phyloP scores from a whole-genome alignment of 2,329 filamentous ascomycete species.

The Pseudogymnoascus sp. region DNA sequence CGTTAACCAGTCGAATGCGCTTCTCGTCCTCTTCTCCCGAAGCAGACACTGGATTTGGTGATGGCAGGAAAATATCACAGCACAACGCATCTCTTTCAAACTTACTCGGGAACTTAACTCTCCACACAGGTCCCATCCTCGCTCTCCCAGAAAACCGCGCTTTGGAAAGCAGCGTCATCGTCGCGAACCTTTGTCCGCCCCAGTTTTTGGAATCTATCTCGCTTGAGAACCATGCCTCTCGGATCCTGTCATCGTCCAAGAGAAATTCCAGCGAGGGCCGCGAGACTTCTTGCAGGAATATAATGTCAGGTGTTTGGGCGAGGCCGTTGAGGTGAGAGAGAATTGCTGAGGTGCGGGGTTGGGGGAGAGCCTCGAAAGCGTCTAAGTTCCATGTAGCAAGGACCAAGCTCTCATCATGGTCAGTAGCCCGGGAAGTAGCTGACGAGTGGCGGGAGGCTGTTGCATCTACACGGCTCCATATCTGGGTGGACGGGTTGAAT shows the following conservation, averaged over 20 bases:
- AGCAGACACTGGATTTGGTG: background rate
- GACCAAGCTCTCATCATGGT: constrained; percentile 8
- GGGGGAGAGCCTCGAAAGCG: constrained; percentile 13
- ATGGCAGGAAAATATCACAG: constrained; percentile 26
- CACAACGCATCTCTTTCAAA: constrained; percentile 30
- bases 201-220: constrained; percentile 23
- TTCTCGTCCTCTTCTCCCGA: background rate
- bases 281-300: constrained; percentile 32
- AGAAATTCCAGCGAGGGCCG: constrained; percentile 19
- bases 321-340: constrained; percentile 20
- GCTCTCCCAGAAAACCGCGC: constrained; percentile 17
- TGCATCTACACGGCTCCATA: background rate
- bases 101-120: constrained; percentile 25
- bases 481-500: background rate
- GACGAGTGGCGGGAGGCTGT: background rate
- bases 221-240: constrained; percentile 26
- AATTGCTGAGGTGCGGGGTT: constrained; percentile 23
- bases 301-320: constrained; percentile 21
- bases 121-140: constrained; percentile 27
- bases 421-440: background rate
- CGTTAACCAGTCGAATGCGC: constrained; percentile 29
- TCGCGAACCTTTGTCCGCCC: constrained; percentile 22
- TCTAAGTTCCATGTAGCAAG: constrained; percentile 31
- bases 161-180: constrained; percentile 25
- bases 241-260: constrained; percentile 22